Evolutionary conservation across 306 rosid species (phyloP), one percentile per base, ranked within the genome.

Genomic region (Cucumis melo): DNA sequence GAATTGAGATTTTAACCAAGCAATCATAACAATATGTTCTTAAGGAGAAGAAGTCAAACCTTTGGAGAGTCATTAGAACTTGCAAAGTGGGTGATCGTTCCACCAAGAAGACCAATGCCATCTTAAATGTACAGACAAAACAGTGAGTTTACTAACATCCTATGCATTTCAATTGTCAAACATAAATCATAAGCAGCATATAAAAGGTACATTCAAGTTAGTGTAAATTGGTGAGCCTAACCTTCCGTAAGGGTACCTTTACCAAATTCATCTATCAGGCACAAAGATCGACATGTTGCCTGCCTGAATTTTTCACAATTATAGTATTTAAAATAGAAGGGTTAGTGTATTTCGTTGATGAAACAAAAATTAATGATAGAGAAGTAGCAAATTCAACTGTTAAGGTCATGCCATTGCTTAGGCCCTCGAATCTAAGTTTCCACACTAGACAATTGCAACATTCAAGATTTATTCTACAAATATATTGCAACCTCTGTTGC

Each of bases 211-310:
- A 73, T 42, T 76, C 60, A 60, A 72, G 50, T 39, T 54, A 61
- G 75, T 77, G 82, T 48, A 70, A 55, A 58, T 34, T 54, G 72
- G 78, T 76, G 84, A 84, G 84, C 78, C 91, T 74, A 82, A 94
- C 97, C 97, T 94, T 91, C 99, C 50, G 93, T 92, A 65, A 92
- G 99, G 76, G 96, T 94, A 41, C 99, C 97, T 89, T 92, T 94
- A 79, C 97, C 99, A 84, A 92, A 94, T 86, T 94, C 99, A 84
- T 94, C 99, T 78, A 92, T 81, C 62, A 90, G 81, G 83, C 99
- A 92, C 76, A 90, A 29, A 66, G 99, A 94, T 74, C 80, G 83
- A 62, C 96, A 82, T 74, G 94, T 94, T 65, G 98, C 92, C 83
- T 88, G 96, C 91, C 98, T 94, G 87, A 76, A 48, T 75, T 58